Conservation (phyloP, 176 grass and related monocot species). For the Ananas comosus region DNA sequence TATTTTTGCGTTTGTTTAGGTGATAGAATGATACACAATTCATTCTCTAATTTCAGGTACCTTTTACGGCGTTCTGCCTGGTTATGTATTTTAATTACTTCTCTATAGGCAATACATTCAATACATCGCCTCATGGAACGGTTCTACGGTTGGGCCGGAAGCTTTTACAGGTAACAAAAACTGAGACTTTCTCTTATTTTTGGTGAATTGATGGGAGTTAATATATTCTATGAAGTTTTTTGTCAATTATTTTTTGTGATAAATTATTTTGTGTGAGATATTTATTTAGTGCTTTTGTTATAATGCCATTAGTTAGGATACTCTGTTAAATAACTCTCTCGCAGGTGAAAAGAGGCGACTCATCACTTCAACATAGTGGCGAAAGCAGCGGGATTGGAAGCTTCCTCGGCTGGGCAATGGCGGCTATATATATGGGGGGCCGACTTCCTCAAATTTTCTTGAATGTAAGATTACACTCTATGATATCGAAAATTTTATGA, state of each 20-base stretch:
- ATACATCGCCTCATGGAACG: constrained; percentile 30
- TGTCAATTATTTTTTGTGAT: not conserved
- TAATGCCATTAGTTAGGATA: not conserved
- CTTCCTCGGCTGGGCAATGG: constrained; percentile 93
- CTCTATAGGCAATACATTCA: constrained; percentile 31
- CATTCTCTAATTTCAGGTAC: constrained; percentile 44
- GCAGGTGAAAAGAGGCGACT: constrained; percentile 23
- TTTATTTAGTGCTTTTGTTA: constrained; percentile 12
- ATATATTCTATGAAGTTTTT: not conserved
- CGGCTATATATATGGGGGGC: constrained; percentile 85
- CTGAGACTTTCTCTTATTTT: constrained; percentile 4
- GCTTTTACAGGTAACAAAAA: constrained; percentile 54
- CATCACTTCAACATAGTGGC: constrained; percentile 24
- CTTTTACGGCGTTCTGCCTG: constrained; percentile 46
- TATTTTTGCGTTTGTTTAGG: too few species aligned
- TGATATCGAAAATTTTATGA: not conserved
- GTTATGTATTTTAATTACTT: constrained; percentile 35
- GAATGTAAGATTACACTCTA: constrained; percentile 46
- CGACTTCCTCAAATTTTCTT: constrained; percentile 87
- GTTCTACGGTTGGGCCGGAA: constrained; percentile 66
- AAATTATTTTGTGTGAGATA: not conserved
- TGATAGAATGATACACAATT: not conserved
- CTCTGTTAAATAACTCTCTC: not conserved
- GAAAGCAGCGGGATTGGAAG: constrained; percentile 58
- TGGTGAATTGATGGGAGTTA: too few species aligned